Base-by-base conservation (phyloP, 2,329 filamentous ascomycete species). In the Penicillium crustosum region DNA sequence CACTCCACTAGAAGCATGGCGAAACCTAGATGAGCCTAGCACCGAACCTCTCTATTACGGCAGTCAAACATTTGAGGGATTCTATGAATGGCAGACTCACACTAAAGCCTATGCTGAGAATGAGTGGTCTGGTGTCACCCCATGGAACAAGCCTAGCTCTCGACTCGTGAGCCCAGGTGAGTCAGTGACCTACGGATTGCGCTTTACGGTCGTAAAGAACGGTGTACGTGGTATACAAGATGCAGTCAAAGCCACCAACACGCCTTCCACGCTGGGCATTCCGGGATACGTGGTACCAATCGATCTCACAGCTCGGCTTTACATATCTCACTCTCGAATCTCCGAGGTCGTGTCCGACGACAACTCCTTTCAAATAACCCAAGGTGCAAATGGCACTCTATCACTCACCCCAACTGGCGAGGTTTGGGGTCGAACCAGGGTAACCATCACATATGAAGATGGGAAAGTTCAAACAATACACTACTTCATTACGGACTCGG, bases 81-180 rank as follows among this genome's bases (percentile, higher is more conserved):
- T 83, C 59, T 87, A 86, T 58, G 83, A 85, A 61, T 87, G 83
- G 83, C 81, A 85, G 62, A 77, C 81, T 0, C 75, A 83, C 51
- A 80, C 77, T 13, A 76, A 79, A 55, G 83, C 83, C 0, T 86
- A 79, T 70, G 81, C 81, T 0, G 80, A 85, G 58, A 79, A 79
- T 0, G 83, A 86, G 63, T 87, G 84, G 84, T 75, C 73, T 1
- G 65, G 56, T 0, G 72, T 69, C 0, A 66, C 74, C 2, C 83
- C 84, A 0, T 87, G 85, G 85, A 87, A 86, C 15, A 21, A 49
- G 19, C 31, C 45, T 33, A 49, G 45, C 19, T 49, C 31, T 17
- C 19, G 29, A 12, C 5, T n/a, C 5, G 0, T 49, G 19, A n/a
- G 7, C 0, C 45, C 45, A 25, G 31, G 45, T 10, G 19, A 49